Conservation (phyloP, 2,329 filamentous ascomycete species). For the Clathrospora elynae region DNA sequence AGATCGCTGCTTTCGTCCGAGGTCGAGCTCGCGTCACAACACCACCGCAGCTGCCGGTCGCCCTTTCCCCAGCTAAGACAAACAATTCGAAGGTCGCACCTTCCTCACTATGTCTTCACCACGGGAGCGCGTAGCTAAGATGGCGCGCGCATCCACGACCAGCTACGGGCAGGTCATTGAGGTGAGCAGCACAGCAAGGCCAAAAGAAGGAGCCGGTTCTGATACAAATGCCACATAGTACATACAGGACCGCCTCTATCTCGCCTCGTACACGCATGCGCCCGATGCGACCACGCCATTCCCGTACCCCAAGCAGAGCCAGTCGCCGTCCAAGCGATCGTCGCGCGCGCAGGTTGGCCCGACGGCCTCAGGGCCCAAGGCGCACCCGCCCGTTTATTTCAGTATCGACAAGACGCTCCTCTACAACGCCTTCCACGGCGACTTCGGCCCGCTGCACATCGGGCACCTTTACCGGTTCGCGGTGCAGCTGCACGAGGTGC, state of each 20-base stretch:
- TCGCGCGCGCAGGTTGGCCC: conserved; percentile 67
- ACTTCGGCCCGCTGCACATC: conserved; percentile 97
- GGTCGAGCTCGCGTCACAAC: conserved; percentile 13
- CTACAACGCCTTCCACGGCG: conserved; percentile 98
- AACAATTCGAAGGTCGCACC: conserved; percentile 17
- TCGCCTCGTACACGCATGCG: conserved; percentile 85
- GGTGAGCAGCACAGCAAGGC: conserved; percentile 67
- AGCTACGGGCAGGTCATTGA: conserved; percentile 90
- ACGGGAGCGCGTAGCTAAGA: conserved; percentile 33
- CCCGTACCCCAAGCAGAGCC: conserved; percentile 72
- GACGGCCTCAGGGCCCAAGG: conserved; percentile 59
- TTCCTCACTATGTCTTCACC: conserved; percentile 36
- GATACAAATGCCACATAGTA: conserved; percentile 23
- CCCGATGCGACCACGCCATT: conserved; percentile 84
- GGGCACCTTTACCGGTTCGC: conserved; percentile 97
- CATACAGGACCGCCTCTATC: conserved; percentile 81
- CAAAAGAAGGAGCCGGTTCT: conserved; percentile 28
- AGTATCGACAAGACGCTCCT: conserved; percentile 89
- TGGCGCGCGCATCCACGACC: conserved; percentile 43
- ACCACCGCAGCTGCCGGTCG: conserved; percentile 12
- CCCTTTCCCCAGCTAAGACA: conserved; percentile 19
- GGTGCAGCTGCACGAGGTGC: conserved; percentile 91
- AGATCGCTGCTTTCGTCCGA: conserved; percentile 26
- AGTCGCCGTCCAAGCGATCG: conserved; percentile 77
- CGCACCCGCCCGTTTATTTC: conserved; percentile 82